Base-by-base conservation (phyloP, 148 eudicot genomes). In the Silene latifolia region DNA sequence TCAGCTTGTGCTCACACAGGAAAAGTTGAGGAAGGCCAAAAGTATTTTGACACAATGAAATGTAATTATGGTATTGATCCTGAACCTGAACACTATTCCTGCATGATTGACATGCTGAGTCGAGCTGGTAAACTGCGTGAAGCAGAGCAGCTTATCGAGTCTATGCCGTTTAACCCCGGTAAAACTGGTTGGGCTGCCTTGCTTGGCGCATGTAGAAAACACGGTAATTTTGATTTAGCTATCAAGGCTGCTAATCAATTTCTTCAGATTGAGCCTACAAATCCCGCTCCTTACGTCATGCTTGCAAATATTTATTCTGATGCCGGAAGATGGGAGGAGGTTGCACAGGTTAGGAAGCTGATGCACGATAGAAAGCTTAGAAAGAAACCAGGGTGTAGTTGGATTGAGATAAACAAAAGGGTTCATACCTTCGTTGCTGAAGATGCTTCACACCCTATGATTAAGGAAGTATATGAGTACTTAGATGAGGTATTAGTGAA, bases 71-170 rank as follows among this genome's bases (percentile, higher is more conserved):
- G 84, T 48, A 82, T 91, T 74, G 80, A 83, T 39, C 91, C 97
- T 60, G 90, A 86, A 79, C 80, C 72, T 46, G 91, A 89, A 65
- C 97, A 91, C 54, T 89, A 78, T 75, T 83, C 97, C 4, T 91
- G 93, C 87, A 88, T 91, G 93, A 87, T 91, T 72, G 97, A 91
- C 82, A 87, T 91, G 81, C 77, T 89, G 57, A 93, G 97, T 24
- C 85, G 97, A 76, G 92, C 89, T 27, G 97, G 93, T 63, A 84
- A 89, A 53, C 83, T 91, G 2, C 62, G 56, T 21, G 87, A 84
- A 81, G 97, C 91, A 27, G 88, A 89, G 79, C 75, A 71, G 59
- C 77, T 91, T 62, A 82, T 89, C 17, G 83, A 85, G 77, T 70
- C 79, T 64, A 91, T 91, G 93, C 91, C 93, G 19, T 81, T 74